Conservation (phyloP, 1,284 basidiomycete genomes). For the Boletus sp. region DNA sequence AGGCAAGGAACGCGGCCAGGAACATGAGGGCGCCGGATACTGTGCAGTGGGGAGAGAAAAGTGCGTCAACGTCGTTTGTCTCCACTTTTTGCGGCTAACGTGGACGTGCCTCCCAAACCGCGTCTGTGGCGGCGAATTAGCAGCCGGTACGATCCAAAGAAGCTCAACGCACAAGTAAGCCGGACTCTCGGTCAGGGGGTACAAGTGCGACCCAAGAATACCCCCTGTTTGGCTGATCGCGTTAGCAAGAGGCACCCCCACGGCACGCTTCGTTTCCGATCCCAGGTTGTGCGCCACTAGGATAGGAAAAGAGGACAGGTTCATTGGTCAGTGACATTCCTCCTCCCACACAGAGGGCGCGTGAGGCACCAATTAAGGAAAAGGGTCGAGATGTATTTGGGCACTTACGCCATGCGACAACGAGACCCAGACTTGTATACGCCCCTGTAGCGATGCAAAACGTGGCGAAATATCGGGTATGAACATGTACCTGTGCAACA, state of each 20-base stretch:
- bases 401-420: constrained; percentile 69
- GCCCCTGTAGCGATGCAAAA: constrained; percentile 70
- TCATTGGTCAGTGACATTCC: not conserved
- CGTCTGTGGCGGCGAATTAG: constrained; percentile 12
- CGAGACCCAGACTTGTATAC: constrained; percentile 61
- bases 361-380: not conserved
- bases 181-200: constrained; percentile 60
- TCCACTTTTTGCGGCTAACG: not conserved
- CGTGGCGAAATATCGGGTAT: constrained; percentile 61
- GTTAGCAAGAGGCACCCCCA: constrained; percentile 71
- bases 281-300: constrained; percentile 70
- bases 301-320: not conserved
- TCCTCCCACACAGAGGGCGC: not conserved
- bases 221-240: constrained; percentile 73
- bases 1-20: constrained; percentile 26
- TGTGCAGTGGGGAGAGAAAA: not conserved
- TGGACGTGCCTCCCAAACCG: constrained; percentile 25
- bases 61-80: not conserved
- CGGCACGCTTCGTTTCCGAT: constrained; percentile 73
- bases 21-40: constrained; percentile 58
- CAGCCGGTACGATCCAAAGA: not conserved
- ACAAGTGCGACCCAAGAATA: constrained; percentile 68
- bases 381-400: not conserved
- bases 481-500: constrained; percentile 35
- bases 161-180: constrained; percentile 48